Conservation (phyloP, 2,329 filamentous ascomycete species). For the Fusarium pseudoanthophilum region DNA sequence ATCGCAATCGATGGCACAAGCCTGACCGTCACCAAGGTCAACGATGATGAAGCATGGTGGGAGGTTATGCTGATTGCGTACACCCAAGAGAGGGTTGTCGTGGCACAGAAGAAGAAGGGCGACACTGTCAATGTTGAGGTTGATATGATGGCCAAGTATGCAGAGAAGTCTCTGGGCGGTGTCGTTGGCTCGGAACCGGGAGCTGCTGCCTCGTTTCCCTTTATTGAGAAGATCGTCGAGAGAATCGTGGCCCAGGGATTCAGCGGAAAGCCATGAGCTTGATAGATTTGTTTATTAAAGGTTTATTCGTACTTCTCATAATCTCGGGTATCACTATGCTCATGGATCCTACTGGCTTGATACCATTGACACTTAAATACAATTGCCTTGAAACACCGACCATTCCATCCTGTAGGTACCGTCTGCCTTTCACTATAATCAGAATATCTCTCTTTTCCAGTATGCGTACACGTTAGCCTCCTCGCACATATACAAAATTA, state of each 20-base stretch:
- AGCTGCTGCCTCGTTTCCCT: constrained; percentile 59
- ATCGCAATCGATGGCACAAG: constrained; percentile 94
- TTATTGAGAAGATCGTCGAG: constrained; percentile 78
- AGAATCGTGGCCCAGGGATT: constrained; percentile 76
- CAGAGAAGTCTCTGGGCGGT: constrained; percentile 87
- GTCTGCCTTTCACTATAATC: neutral
- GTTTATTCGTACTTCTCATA: constrained; percentile 36
- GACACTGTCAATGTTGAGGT: constrained; percentile 93
- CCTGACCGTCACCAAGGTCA: constrained; percentile 87
- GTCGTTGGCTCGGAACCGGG: constrained; percentile 68
- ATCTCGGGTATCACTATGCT: neutral
- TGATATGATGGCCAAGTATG: constrained; percentile 87
- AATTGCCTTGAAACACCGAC: neutral
- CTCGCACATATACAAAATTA: neutral
- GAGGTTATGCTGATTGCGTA: constrained; percentile 99
- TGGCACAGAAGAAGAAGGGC: constrained; percentile 79
- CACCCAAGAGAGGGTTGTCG: constrained; percentile 91
- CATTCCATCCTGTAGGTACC: neutral
- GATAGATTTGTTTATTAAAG: constrained; percentile 17
- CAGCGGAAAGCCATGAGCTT: constrained; percentile 42
- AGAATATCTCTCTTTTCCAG: neutral
- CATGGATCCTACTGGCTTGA: neutral
- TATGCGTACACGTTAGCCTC: neutral
- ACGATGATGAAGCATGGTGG: constrained; percentile 83
- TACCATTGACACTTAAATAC: neutral